Evolutionary conservation across 1,139 yeast genomes (phyloP), one percentile per base, ranked within the genome.

Genomic region (Cylindricascospora bacillispora): DNA sequence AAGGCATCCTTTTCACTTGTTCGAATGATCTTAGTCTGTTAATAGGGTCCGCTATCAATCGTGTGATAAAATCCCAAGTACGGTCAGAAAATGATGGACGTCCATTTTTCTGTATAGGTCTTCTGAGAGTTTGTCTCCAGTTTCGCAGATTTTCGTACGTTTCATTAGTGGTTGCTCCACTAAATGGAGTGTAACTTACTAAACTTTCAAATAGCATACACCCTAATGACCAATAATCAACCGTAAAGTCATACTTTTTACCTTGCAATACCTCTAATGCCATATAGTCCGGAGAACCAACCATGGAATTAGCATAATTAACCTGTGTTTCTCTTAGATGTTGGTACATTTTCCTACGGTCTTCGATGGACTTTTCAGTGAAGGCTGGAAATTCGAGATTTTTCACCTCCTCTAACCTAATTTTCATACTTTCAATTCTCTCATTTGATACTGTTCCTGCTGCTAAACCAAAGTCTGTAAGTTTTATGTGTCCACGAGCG

Each of bases 211-310:
- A 86, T 15, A 86, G 62, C 72, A 82, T 82, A 56, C 98, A 92
- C 2, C 98, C 99, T 33, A 92, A 65, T 1, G 97, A 86, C 99
- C 99, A 92, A 56, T 92, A 92, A 61, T 92, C 99, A 38, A 92
- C 93, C 13, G 98, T 86, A 52, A 78, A 86, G 52, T 92, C 95
- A 54, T 92, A 92, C 37, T 78, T 77, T 47, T 79, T 79, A 6
- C 98, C 98, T 55, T 83, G 93, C 38, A 92, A 70, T 5, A 92
- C 97, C 55, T 92, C 99, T 33, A 92, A 66, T 1, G 99, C 98
- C 99, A 92, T 92, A 54, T 92, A 92, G 54, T 92, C 99, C 1
- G 99, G 99, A 5, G 94, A 81, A 0, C 99, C 99, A 9, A 92
- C 99, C 41, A 89, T 85, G 1, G 95, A 83, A 47, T 83, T 81